Conservation (phyloP, 2,329 filamentous ascomycete species). For the Trichoderma asperellum region DNA sequence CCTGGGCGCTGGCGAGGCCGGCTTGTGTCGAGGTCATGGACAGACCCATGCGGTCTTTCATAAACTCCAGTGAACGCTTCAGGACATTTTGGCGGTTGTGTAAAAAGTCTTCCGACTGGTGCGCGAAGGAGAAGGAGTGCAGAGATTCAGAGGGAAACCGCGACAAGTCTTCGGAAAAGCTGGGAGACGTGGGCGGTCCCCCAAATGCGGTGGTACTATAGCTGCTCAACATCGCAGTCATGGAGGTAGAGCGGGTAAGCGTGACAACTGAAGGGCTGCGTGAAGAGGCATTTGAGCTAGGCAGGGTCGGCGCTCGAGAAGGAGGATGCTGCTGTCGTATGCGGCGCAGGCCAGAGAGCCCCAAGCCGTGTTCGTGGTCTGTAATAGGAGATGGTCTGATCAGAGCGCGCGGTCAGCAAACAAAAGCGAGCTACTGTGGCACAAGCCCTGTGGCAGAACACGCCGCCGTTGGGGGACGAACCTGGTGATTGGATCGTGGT, state of each 20-base stretch:
- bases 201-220: conserved; percentile 58
- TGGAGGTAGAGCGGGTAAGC: conserved; percentile 70
- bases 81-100: conserved; percentile 91
- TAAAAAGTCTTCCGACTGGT: conserved; percentile 89
- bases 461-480: conserved; percentile 44
- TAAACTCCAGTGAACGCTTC: conserved; percentile 93
- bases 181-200: conserved; percentile 71
- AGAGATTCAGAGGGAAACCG: conserved; percentile 94
- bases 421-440: conserved; percentile 21
- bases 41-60: conserved; percentile 90
- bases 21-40: conserved; percentile 67
- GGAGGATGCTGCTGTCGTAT: conserved; percentile 82
- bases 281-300: conserved; percentile 65
- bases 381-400: conserved; percentile 77
- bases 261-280: conserved; percentile 60
- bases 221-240: conserved; percentile 67
- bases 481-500: conserved; percentile 76
- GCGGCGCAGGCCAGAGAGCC: conserved; percentile 83
- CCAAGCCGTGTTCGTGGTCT: conserved; percentile 86
- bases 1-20: conserved; percentile 80
- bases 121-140: conserved; percentile 97
- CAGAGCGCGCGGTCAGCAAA: conserved; percentile 37
- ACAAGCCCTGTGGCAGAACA: background rate
- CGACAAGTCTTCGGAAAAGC: conserved; percentile 83
- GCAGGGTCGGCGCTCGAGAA: conserved; percentile 66